Base-by-base conservation (phyloP, 176 grass and related monocot species). In the Oryza meyeriana region DNA sequence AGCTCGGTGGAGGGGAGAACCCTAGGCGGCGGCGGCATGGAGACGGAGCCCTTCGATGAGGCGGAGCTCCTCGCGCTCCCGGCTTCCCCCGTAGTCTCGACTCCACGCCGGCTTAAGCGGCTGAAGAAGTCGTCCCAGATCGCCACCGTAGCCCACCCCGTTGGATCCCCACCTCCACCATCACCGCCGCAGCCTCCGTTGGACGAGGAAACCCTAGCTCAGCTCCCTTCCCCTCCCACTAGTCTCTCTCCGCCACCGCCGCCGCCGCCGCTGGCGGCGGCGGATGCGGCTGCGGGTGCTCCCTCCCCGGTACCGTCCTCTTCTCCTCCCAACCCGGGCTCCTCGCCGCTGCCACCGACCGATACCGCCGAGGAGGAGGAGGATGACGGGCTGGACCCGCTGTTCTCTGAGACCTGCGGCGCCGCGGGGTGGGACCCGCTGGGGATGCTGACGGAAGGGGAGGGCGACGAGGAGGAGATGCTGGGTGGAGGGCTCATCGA, bases 1-100 rank as follows among this genome's bases (percentile, higher is more conserved):
- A 0, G 50, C 22, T 39, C 30, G 36, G 58, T 41, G 47, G 55
- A 44, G 45, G 52, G 20, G 20, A 10, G 52, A 69, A 18, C 69
- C 68, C 25, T 52, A 42, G 17, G 40, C 24, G 66, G 63, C 87
- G 52, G 39, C 76, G 87, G 42, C 74, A 86, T 86, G 88, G 88
- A 90, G 57, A 80, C 81, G 58, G 89, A 89, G 78, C 79, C 73
- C 64, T 89, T 94, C 78, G 89, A 91, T 24, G 92, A 90, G 58
- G 85, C 35, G 11, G 81, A 82, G 20, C 75, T 77, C 62, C 29
- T 87, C 61, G 81, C 20, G 18, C 57, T 89, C 64, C 81, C 81
- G 0, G 1, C 83, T 18, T 74, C 72, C 75, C 75, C 64, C 22
- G 73, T 12, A 30, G 79, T 29, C 1, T 72, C 80, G 16, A 63